Percentiles rank a stretch among this genome's conserved stretches.
phyloP scores from a whole-genome alignment of 176 grass and related monocot genomes.

The Puya raimondii region DNA sequence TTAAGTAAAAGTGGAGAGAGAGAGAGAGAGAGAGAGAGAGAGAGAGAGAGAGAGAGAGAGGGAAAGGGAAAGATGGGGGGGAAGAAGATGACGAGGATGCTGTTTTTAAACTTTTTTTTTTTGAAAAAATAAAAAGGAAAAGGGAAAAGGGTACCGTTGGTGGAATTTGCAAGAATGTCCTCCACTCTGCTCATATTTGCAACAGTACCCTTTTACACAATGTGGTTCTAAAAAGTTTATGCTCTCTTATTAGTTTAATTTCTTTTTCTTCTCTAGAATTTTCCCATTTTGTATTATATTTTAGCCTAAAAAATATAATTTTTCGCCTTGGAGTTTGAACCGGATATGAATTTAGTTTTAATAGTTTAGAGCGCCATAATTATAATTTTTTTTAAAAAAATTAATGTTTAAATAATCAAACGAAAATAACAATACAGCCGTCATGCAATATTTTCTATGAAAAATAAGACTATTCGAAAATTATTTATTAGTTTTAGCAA shows the following conservation, averaged over 20 bases:
- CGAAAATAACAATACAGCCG: too few species aligned
- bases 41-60: background rate
- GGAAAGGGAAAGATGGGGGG: slow-evolving; percentile 18
- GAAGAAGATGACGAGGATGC: slow-evolving; percentile 12
- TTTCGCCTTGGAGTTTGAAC: too few species aligned
- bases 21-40: slow-evolving; percentile 18
- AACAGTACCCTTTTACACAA: background rate
- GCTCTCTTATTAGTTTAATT: background rate
- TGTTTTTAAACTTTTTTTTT: too few species aligned
- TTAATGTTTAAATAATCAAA: too few species aligned
- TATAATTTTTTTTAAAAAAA: too few species aligned
- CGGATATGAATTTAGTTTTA: too few species aligned
- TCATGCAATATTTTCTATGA: too few species aligned
- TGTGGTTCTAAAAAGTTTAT: background rate
- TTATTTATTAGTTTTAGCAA: too few species aligned
- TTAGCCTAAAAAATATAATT: background rate
- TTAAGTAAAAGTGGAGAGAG: background rate
- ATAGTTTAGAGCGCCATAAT: too few species aligned
- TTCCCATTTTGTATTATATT: too few species aligned
- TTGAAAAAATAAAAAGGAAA: background rate
- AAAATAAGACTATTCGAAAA: too few species aligned
- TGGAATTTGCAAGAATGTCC: background rate
- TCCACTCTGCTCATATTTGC: background rate
- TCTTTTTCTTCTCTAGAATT: background rate
- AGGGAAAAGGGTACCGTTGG: background rate